Evolutionary conservation across 345 rosid genomes (phyloP), one percentile per base, ranked within the genome.

Genomic region (Murraya paniculata): DNA sequence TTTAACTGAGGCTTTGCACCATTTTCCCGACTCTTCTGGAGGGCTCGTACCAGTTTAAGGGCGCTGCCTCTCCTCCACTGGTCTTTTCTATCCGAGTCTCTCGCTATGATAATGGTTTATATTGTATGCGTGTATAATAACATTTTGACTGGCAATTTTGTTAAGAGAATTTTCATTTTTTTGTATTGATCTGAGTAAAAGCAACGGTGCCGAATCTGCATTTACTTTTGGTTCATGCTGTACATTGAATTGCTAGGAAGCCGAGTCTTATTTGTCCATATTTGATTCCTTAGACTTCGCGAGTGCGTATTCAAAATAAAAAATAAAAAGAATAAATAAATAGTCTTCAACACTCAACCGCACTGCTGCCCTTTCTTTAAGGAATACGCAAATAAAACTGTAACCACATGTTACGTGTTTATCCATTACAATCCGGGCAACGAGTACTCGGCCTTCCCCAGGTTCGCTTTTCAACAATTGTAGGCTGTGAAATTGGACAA

Each of bases 1-100:
- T 71, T 86, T 93, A 61, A 81, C 64, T 9, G 86, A 90, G 74
- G 87, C 87, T 35, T 75, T 82, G 27, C 86, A 76, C 68, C 88
- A 66, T 65, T 31, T 80, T 72, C 56, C 19, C 16, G 18, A 69
- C 81, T 33, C 79, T 59, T 67, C 78, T 53, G 64, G 30, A 39
- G 74, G 24, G 8, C 21, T 64, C 22, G 30, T 16, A 22, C 64
- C 18, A 22, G 16, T 68, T 13, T 4, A 5, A 22, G 18, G 50
- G 62, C n/a, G 22, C 56, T 30, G 27, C 33, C 38, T n/a, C 13
- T 76, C 30, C n/a, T 21, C 3, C 0, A 21, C 50, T 11, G 50
- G 11, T 11, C 50, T 41, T 39, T 39, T 39, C 45, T 9, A 9
- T 39, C 45, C 45, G 9, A 39, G 13, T 7, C 41, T 38, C 41